Evolutionary conservation across 495 filamentous ascomycete genomes (phyloP).

Genomic region (Aspergillus nidulans): DNA sequence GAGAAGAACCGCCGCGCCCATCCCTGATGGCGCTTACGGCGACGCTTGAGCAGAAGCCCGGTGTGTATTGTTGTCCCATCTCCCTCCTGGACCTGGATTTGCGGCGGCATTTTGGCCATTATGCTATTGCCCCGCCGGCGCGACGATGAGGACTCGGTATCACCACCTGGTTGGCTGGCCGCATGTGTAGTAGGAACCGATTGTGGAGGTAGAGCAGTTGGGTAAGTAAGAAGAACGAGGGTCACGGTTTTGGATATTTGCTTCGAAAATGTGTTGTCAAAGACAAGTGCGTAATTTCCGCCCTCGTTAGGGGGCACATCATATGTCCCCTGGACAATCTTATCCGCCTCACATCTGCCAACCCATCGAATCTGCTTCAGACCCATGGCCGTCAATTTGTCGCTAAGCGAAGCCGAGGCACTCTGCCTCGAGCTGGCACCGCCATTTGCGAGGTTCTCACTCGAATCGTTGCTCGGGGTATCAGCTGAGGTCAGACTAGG

Average conservation of each 20-base stretch:
- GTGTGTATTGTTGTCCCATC: constrained; percentile 52
- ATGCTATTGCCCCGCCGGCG: constrained; percentile 35
- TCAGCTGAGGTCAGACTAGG: constrained; percentile 36
- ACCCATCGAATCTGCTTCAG: constrained; percentile 83
- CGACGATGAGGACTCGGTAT: constrained; percentile 26
- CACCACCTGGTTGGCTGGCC: constrained; percentile 44
- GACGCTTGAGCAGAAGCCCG: constrained; percentile 79
- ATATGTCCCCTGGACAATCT: constrained; percentile 86
- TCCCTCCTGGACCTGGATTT: constrained; percentile 24
- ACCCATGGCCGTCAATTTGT: constrained; percentile 79
- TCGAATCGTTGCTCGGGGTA: constrained; percentile 41
- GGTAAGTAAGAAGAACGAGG: constrained; percentile 90
- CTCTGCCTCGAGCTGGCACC: constrained; percentile 35
- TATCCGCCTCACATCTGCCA: constrained; percentile 94
- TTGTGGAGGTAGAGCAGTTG: constrained; percentile 76
- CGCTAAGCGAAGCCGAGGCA: constrained; percentile 59
- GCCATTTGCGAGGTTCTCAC: constrained; percentile 35
- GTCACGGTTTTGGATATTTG: constrained; percentile 90
- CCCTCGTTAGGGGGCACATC: constrained; percentile 67
- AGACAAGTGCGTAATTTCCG: constrained; percentile 94
- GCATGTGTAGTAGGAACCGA: constrained; percentile 58
- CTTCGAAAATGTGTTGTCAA: constrained; percentile 99
- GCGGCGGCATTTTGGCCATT: constrained; percentile 23
- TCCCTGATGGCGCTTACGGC: constrained; percentile 88
- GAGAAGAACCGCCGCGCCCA: constrained; percentile 93